Evolutionary conservation across 179 eudicot genomes (phyloP).

Genomic region (Beta macrorhiza): DNA sequence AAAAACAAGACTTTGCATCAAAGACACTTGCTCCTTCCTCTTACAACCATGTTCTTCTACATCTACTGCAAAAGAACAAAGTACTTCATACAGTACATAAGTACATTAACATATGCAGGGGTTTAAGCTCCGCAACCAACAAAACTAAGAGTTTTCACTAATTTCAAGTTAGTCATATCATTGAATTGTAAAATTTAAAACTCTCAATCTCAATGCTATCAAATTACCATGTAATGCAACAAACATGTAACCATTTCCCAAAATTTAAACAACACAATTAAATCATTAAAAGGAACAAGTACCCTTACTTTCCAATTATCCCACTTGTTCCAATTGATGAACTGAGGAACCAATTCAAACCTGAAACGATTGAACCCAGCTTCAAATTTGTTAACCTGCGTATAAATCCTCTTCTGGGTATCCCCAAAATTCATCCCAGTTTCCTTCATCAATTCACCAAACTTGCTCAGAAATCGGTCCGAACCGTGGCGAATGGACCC

Average conservation of each 20-base stretch:
- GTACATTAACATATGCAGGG: too few species aligned
- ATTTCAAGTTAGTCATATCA: background rate
- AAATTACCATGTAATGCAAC: background rate
- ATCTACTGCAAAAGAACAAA: background rate
- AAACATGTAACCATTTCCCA: background rate
- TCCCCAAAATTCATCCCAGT: constrained; percentile 53
- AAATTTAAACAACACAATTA: background rate
- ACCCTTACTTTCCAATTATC: constrained; percentile 66
- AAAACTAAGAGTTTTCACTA: background rate
- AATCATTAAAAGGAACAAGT: background rate
- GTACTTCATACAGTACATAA: background rate
- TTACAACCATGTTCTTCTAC: background rate
- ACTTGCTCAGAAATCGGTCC: constrained; percentile 37
- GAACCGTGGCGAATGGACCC: constrained; percentile 50
- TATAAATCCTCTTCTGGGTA: constrained; percentile 28
- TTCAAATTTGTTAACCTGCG: constrained; percentile 25
- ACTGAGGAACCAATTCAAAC: constrained; percentile 50
- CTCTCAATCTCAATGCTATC: background rate
- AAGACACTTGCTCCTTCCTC: background rate
- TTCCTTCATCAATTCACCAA: constrained; percentile 62
- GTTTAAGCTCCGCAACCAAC: background rate
- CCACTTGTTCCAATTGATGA: constrained; percentile 62
- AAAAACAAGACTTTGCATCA: background rate
- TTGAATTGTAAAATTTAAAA: background rate
- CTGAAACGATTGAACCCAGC: constrained; percentile 42